Percentiles rank a stretch among this genome's conserved stretches.
These are phyloP conservation scores for Parafenestella ontariensis DNA, from an alignment of 2,329 filamentous ascomycete genomes.

Conservation along the genomic window DNA sequence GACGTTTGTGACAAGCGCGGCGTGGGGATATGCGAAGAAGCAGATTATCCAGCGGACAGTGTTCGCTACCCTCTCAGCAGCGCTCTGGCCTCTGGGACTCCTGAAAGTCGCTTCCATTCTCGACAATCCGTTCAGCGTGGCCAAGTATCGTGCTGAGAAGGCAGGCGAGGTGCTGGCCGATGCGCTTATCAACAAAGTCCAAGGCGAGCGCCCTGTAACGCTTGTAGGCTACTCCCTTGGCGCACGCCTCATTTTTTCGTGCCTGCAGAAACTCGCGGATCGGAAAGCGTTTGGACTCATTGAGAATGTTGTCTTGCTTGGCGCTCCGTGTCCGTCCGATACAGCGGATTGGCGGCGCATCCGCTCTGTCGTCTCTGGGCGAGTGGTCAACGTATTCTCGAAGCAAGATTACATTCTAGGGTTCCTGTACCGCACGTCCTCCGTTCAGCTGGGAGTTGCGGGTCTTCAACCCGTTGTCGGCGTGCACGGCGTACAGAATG, in stretches of 20 bases:
- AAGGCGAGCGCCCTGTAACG: constrained; percentile 81
- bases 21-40: constrained; percentile 78
- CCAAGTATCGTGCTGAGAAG: constrained; percentile 78
- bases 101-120: constrained; percentile 63
- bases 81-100: constrained; percentile 57
- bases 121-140: constrained; percentile 83
- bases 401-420: constrained; percentile 86
- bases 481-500: constrained; percentile 69
- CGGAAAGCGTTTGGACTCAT: constrained; percentile 82
- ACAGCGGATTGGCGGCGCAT: constrained; percentile 77
- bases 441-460: constrained; percentile 81
- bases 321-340: constrained; percentile 77
- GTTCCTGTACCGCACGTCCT: constrained; percentile 85
- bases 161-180: constrained; percentile 82
- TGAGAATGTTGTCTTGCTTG: constrained; percentile 83
- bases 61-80: constrained; percentile 56
- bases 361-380: constrained; percentile 78
- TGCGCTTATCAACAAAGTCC: constrained; percentile 79
- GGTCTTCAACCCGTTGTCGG: constrained; percentile 77
- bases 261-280: constrained; percentile 77
- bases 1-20: constrained; percentile 76
- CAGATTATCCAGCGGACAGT: constrained; percentile 73
- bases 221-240: constrained; percentile 84
- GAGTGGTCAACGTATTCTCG: constrained; percentile 87
- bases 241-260: constrained; percentile 82